Base-by-base conservation (phyloP, 2,329 filamentous ascomycete genomes). In the Penicillium sp. region DNA sequence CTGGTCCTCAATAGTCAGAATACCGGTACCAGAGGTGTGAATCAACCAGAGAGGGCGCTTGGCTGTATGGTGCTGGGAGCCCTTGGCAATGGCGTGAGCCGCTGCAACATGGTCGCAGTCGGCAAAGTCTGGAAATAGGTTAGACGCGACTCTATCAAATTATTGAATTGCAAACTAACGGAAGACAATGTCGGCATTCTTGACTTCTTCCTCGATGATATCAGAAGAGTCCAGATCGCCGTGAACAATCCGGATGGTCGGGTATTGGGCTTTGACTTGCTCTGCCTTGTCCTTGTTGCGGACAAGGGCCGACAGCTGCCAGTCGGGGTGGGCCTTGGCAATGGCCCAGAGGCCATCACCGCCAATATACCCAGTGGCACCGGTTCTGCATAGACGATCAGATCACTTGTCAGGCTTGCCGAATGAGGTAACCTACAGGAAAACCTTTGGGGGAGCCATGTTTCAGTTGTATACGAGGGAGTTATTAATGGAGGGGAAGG, bases 321-420 rank as follows among this genome's bases (percentile, higher is more conserved):
- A 79, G 41, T 79, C 74, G 4, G 76, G 75, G 56, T 81, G 78
- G 5, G 71, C 63, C 40, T 74, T 67, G 36, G 66, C 64, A 31
- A 81, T 60, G 5, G 69, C 68, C 53, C 76, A 75, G n/a, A 82
- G 69, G 35, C 74, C 71, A 45, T 79, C 78, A 28, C 80, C 79
- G 5, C 79, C 79, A 43, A 82, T 80, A 60, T 81, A 82, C 28
- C 79, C 79, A 14, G 79, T 80, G 4, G 65, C 72, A 18, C 78
- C 79, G 30, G 77, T 80, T 13, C 79, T 80, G 45, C 39, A n/a
- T 9, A 18, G 18, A 18, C 4, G 31, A 38, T 60, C 5, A 68
- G 68, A 47, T 24, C 25, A 61, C 18, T 42, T 13, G 4, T 9
- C 20, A 10, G 22, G 20, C 9, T 31, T 28, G 66, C 66, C 8